Base-by-base conservation (phyloP, 2,329 filamentous ascomycete genomes). In the Fusarium acutatum region DNA sequence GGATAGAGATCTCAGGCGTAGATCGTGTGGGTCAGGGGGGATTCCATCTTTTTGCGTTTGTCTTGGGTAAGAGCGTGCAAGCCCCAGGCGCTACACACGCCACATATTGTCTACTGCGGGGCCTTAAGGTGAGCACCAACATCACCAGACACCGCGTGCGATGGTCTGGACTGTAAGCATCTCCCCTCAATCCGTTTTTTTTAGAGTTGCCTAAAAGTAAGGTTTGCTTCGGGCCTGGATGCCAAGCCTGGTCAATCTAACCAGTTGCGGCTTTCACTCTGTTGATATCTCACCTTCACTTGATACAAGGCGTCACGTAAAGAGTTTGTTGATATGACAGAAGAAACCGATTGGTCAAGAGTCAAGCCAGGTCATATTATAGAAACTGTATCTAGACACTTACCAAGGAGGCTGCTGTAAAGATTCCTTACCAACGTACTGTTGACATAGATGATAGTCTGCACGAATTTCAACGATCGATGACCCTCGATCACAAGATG, bases 41-140 rank as follows among this genome's bases (percentile, higher is more conserved):
- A 40, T 35, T 47, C 22, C 24, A 28, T 46, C 54, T 56, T 53
- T 71, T 63, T 74, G 70, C 40, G 40, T 60, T 49, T 68, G 67
- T 64, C 67, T 58, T 62, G 32, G 26, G 59, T 67, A 71, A 61
- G 72, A 68, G 54, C 71, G 62, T 73, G 50, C 24, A 64, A 69
- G 68, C 44, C 63, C n/a, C 43, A 35, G 10, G n/a, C 66, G 65
- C 69, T 69, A 72, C 69, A 37, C 30, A 46, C 54, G 68, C 69
- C 63, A 68, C 68, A 44, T 35, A 38, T 34, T 35, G 34, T 44
- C 32, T 18, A 54, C 57, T 38, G 35, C n/a, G 35, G 22, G 54
- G n/a, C 37, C 37, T 52, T 10, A 6, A 46, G 26, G 43, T 20
- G 43, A 46, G 35, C 20, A 41, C 26, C 24, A 41, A 54, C 35